Conservation (phyloP, 176 grass and related monocot genomes). For the Rhynchospora breviuscula region DNA sequence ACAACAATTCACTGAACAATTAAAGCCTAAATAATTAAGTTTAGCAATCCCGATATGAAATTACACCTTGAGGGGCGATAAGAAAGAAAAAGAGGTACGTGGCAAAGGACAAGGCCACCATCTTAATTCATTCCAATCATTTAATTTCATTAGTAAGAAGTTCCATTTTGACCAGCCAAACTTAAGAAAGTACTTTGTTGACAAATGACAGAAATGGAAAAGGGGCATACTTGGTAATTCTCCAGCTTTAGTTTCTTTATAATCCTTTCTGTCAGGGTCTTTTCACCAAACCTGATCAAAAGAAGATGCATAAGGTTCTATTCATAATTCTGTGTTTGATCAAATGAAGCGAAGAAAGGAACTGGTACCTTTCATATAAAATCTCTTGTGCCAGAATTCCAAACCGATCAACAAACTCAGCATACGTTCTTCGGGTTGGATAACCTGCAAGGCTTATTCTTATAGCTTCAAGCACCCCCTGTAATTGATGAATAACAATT, state of each 20-base stretch:
- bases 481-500: slow-evolving; percentile 8
- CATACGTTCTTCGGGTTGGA: slow-evolving; percentile 77
- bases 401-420: slow-evolving; percentile 85
- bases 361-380: slow-evolving; percentile 49
- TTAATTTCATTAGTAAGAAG: background rate
- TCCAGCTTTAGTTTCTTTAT: slow-evolving; percentile 59
- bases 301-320: slow-evolving; percentile 4
- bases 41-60: background rate
- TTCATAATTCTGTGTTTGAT: background rate
- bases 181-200: background rate
- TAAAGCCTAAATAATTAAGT: slow-evolving; percentile 1
- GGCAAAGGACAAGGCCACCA: background rate
- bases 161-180: background rate
- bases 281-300: slow-evolving; percentile 62
- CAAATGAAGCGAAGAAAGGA: background rate
- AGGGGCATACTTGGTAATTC: slow-evolving; percentile 63
- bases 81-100: background rate
- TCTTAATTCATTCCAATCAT: background rate
- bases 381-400: slow-evolving; percentile 60
- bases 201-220: background rate
- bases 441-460: slow-evolving; percentile 96
- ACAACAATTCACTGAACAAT: background rate
- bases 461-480: slow-evolving; percentile 94
- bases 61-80: background rate
- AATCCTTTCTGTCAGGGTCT: slow-evolving; percentile 55